These are phyloP conservation scores for Apiospora aurea DNA, from an alignment of 2,329 filamentous ascomycete species.

Conservation along the genomic window DNA sequence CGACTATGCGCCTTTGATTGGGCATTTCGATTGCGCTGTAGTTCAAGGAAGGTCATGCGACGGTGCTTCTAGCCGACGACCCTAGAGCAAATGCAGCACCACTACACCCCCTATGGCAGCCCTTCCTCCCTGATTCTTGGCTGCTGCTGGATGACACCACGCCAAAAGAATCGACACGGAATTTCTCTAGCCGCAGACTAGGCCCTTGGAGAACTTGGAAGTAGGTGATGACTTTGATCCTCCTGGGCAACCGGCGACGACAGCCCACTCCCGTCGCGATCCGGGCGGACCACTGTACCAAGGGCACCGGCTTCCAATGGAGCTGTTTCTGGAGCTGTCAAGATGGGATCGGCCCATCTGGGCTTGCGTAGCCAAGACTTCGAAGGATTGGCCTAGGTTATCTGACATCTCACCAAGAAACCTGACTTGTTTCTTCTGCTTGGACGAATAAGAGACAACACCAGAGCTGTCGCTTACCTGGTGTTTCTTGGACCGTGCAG, in stretches of 20 bases:
- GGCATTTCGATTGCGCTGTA: not conserved
- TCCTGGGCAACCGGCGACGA: constrained; percentile 4
- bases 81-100: not conserved
- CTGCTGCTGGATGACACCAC: not conserved
- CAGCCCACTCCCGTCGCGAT: not conserved
- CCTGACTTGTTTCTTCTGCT: not conserved
- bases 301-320: not conserved
- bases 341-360: constrained; percentile 7
- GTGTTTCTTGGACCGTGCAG: not conserved
- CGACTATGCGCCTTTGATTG: not conserved
- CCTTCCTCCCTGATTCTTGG: not conserved
- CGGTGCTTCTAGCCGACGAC: not conserved
- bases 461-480: constrained; percentile 8
- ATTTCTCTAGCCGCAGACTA: not conserved
- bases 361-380: not conserved
- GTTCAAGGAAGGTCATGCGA: constrained; percentile 10
- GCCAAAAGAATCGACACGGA: not conserved
- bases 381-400: not conserved
- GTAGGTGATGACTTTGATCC: not conserved
- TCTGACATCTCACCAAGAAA: constrained; percentile 15
- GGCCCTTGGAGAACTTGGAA: not conserved
- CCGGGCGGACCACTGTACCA: not conserved
- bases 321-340: not conserved
- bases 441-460: not conserved
- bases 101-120: not conserved